Evolutionary conservation across 352 stramenopile genomes (phyloP), one percentile per base, ranked within the genome.

Genomic region (Pythium monospermum): DNA sequence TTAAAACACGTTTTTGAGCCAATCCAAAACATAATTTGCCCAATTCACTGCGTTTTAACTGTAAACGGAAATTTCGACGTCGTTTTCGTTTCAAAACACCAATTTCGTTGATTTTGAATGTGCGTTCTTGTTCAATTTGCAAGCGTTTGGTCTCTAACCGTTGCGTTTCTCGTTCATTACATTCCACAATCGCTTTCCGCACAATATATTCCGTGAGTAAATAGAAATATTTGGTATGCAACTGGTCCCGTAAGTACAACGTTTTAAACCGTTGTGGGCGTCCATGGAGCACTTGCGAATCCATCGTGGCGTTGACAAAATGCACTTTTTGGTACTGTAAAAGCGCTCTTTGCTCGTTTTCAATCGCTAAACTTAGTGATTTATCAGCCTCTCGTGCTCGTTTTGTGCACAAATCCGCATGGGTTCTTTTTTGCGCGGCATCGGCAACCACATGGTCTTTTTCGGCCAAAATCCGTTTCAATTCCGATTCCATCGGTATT

Each of bases 241-340:
- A 53, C 22, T 77, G 68, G 27, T 81, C 73, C 2, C 73, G 59
- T 12, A 90, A 40, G 37, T 89, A 91, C 4, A 41, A 11, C 0
- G 78, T 91, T 11, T 62, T 59, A 50, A 91, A 91, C 0, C 71
- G 68, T 59, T 91, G 81, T 0, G 78, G 61, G 1, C 81, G 69
- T 10, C 66, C 73, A 35, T 91, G 81, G 1, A 91, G 58, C 0
- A 91, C 76, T 26, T 70, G 65, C 0, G 78, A 91, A 37, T 90
- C 81, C 56, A 89, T 89, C 0, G 64, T 84, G 0, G 63, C 55
- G 31, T 81, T 89, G 4, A 64, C 21, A 4, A 69, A 68, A 45
- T 87, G 73, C 8, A 78, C 55, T 26, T 70, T 71, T 25, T 70
- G 72, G 52, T 76, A 78, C 5, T 46, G 50, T 8, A 66, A 41